Conservation (phyloP, 257 asterid species). For the Agastache rugosa region DNA sequence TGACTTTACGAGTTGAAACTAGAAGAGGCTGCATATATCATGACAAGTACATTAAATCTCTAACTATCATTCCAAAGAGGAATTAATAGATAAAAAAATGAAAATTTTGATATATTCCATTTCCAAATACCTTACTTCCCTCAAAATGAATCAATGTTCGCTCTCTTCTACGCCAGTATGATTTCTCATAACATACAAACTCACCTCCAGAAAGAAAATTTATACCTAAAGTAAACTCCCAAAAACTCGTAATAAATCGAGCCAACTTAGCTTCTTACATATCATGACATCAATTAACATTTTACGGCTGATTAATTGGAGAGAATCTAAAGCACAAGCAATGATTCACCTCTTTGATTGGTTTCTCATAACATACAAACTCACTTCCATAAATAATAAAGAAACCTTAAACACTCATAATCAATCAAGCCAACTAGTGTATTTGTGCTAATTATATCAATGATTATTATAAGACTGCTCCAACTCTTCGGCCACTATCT, state of each 20-base stretch:
- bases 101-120: not conserved
- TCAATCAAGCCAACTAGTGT: not conserved
- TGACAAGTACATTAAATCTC: slow-evolving; percentile 1
- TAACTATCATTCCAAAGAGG: not conserved
- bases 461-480: not conserved
- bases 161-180: not conserved
- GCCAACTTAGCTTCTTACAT: not conserved
- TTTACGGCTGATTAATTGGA: not conserved
- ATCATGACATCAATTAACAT: not conserved
- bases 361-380: not conserved
- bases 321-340: not conserved
- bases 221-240: not conserved
- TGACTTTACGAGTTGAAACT: not conserved
- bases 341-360: not conserved
- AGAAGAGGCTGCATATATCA: not conserved
- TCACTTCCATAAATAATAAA: not conserved
- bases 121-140: not conserved
- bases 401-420: slow-evolving; percentile 1
- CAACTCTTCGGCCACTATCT: not conserved
- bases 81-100: not conserved
- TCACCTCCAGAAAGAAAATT: not conserved
- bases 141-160: not conserved
- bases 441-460: not conserved
- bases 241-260: not conserved
- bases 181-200: not conserved